Base-by-base conservation (phyloP, 345 rosid genomes). In the Reutealis trisperma region DNA sequence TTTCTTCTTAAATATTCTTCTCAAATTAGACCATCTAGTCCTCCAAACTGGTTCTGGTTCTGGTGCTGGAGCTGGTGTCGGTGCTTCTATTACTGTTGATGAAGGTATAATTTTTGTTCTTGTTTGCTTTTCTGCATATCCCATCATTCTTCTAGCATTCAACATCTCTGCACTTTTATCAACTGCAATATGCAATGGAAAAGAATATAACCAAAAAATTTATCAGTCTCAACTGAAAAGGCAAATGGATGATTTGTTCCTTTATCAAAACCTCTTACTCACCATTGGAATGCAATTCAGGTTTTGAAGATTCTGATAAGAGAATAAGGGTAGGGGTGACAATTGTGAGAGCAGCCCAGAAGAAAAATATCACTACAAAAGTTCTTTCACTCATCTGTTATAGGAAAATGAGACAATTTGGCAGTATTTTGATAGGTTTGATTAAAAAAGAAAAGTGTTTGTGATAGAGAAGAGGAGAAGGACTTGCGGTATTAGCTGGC, bases 331-430 rank as follows among this genome's bases (percentile, higher is more conserved):
- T 91, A 34, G 99, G 99, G 8, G 98, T 90, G 89, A 96, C 80
- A 71, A 96, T 81, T 13, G 96, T 85, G 78, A 96, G 96, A 78
- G 86, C 76, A 70, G 98, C 97, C 99, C 99, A 96, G 84, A 91
- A 93, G 91, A 96, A 88, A 86, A 93, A 90, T 74, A 96, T 89
- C 83, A 93, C 77, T 15, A 89, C 93, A 45, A 84, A 86, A 63
- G 83, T 91, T 80, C 97, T 93, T 30, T 84, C 90, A 67, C 49
- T 89, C 98, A 93, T 96, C 83, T 79, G 86, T 70, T 63, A 61
- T 37, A 60, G 25, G 27, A 68, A 73, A 69, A 3, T 27, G 62
- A 61, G 9, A 61, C 65, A 80, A 65, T n/a, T 64, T 41, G 45
- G 22, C 21, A 21, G 32, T 63, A 15, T 42, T 27, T 18, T 4